phyloP scores from a whole-genome alignment of 192 early-diverging fungal species.

The Backusella tuberculispora region DNA sequence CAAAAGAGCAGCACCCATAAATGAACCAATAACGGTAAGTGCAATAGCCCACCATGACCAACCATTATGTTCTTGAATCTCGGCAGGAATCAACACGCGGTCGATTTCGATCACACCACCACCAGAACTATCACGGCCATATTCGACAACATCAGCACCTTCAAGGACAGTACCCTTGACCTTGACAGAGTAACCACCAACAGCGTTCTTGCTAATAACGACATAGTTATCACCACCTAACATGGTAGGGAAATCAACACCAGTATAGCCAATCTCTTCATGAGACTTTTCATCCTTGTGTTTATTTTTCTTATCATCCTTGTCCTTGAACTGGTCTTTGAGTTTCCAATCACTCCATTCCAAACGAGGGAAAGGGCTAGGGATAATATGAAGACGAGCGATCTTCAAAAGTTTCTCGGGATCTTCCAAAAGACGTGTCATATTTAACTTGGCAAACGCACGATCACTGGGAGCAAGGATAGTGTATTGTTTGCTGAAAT shows the following conservation, averaged over 20 bases:
- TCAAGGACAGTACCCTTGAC: slow-evolving; percentile 29
- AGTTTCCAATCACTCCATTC: not conserved
- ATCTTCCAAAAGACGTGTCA: slow-evolving; percentile 38
- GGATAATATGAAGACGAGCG: slow-evolving; percentile 68
- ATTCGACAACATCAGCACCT: slow-evolving; percentile 21
- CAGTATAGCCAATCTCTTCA: slow-evolving; percentile 12
- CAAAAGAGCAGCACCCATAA: slow-evolving; percentile 16
- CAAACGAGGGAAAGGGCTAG: slow-evolving; percentile 31
- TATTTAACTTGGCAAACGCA: slow-evolving; percentile 52
- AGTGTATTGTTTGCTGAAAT: slow-evolving; percentile 41
- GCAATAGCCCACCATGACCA: slow-evolving; percentile 34
- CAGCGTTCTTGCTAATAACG: slow-evolving; percentile 12
- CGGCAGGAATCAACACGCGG: slow-evolving; percentile 24
- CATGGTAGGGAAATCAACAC: slow-evolving; percentile 31
- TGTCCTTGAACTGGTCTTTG: not conserved
- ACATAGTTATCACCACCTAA: slow-evolving; percentile 21
- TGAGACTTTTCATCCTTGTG: not conserved
- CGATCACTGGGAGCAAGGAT: slow-evolving; percentile 56
- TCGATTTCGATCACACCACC: slow-evolving; percentile 43
- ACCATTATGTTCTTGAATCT: slow-evolving; percentile 11
- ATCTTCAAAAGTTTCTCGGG: slow-evolving; percentile 51
- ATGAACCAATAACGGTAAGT: slow-evolving; percentile 24
- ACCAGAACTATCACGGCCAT: slow-evolving; percentile 28
- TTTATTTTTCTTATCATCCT: not conserved
- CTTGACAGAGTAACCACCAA: slow-evolving; percentile 18